Evolutionary conservation across 164 flowering plant species (phyloP).

Genomic region (Cinnamomum micranthum): DNA sequence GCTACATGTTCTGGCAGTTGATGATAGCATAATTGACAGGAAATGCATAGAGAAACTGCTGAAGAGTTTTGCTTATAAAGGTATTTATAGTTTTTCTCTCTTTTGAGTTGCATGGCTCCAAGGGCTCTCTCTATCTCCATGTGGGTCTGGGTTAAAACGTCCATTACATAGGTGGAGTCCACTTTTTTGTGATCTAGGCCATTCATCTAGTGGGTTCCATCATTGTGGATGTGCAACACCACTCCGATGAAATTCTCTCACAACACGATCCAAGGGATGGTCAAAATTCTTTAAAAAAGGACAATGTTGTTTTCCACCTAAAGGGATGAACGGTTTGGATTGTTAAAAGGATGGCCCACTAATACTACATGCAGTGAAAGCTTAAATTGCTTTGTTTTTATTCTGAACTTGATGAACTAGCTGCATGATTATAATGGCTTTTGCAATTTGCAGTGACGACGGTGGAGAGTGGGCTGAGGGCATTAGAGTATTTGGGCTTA

Average conservation of each 20-base stretch:
- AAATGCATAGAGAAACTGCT: constrained; percentile 56
- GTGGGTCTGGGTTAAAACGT: neutral
- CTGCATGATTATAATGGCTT: neutral
- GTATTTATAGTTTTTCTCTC: constrained; percentile 20
- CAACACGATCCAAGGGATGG: neutral
- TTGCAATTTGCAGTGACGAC: constrained; percentile 51
- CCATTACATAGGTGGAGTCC: neutral
- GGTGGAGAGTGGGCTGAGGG: constrained; percentile 59
- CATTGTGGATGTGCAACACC: neutral
- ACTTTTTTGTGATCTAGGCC: neutral
- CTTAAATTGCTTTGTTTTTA: neutral
- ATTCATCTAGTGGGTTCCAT: neutral
- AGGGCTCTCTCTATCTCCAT: too few relatives aligned
- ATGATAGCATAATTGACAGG: constrained; percentile 67
- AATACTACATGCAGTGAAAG: neutral
- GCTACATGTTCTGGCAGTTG: constrained; percentile 78
- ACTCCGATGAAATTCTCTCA: neutral
- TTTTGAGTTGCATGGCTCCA: neutral
- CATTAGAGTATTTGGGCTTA: constrained; percentile 63
- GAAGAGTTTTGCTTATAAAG: constrained; percentile 58
- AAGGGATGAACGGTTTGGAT: neutral
- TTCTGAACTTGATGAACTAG: neutral
- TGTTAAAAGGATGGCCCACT: neutral
- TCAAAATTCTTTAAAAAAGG: neutral
- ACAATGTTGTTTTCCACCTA: neutral